phyloP scores from a whole-genome alignment of 345 rosid species.

The Turnera subulata region DNA sequence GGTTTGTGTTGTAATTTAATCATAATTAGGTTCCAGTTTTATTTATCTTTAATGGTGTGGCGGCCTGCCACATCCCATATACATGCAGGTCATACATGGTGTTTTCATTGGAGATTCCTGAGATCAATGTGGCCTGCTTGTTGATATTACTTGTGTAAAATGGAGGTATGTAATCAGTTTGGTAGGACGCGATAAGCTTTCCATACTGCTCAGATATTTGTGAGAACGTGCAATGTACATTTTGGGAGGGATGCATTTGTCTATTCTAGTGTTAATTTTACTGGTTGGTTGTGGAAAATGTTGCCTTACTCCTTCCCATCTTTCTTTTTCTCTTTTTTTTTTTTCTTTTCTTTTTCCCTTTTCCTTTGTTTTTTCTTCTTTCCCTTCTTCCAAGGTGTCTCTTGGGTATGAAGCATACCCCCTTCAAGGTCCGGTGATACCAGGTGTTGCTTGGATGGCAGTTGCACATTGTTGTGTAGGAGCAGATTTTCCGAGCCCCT shows the following conservation, averaged over 20 bases:
- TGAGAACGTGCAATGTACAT: constrained; percentile 17
- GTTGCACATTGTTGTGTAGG: constrained; percentile 26
- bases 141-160: constrained; percentile 32
- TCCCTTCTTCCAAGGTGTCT: constrained; percentile 14
- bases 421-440: constrained; percentile 22
- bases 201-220: constrained; percentile 2
- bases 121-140: constrained; percentile 38
- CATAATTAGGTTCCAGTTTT: constrained; percentile 22
- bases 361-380: background rate
- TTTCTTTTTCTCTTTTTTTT: background rate
- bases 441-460: constrained; percentile 19
- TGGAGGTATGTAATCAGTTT: constrained; percentile 51
- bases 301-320: constrained; percentile 8
- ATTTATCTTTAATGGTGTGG: constrained; percentile 33
- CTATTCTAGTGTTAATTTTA: constrained; percentile 2
- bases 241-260: constrained; percentile 7
- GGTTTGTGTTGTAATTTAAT: constrained; percentile 16
- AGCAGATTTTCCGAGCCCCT: constrained; percentile 30
- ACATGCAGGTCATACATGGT: constrained; percentile 45
- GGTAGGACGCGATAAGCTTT: constrained; percentile 23
- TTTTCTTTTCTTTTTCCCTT: background rate
- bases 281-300: background rate
- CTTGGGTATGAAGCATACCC: constrained; percentile 21
- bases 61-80: constrained; percentile 40
- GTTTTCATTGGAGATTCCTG: constrained; percentile 36